Conservation (phyloP, 1,284 basidiomycete genomes). For the Ustilago trichophora region DNA sequence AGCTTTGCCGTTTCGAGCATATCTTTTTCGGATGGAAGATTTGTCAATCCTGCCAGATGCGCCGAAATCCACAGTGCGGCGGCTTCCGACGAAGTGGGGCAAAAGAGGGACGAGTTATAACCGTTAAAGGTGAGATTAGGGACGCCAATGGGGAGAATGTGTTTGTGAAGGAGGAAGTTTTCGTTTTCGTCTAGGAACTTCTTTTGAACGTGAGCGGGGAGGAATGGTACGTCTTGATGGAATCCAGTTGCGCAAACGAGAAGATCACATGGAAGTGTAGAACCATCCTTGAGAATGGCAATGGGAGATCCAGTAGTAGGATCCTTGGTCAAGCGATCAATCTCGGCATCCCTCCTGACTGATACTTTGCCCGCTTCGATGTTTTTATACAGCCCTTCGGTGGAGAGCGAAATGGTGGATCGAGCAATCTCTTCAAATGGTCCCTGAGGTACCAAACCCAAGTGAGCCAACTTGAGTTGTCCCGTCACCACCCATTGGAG, state of each 20-base stretch:
- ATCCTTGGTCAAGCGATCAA: constrained; percentile 12
- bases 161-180: constrained; percentile 53
- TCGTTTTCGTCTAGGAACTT: constrained; percentile 50
- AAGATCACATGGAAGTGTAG: constrained; percentile 36
- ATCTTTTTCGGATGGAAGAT: constrained; percentile 31
- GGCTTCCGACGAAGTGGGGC: constrained; percentile 53
- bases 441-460: constrained; percentile 45
- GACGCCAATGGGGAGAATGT: constrained; percentile 48
- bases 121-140: constrained; percentile 57
- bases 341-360: constrained; percentile 36
- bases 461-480: constrained; percentile 43
- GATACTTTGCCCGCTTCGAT: constrained; percentile 25
- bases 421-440: constrained; percentile 56
- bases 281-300: constrained; percentile 37
- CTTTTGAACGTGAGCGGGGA: constrained; percentile 31
- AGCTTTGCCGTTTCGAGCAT: constrained; percentile 29
- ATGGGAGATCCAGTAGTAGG: not conserved
- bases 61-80: constrained; percentile 55
- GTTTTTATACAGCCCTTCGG: constrained; percentile 55
- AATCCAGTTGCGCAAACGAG: constrained; percentile 55
- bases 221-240: constrained; percentile 52
- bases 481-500: constrained; percentile 42
- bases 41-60: constrained; percentile 39
- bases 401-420: constrained; percentile 53
- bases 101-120: constrained; percentile 56